Base-by-base conservation (phyloP, 345 rosid genomes). In the Punica granatum region DNA sequence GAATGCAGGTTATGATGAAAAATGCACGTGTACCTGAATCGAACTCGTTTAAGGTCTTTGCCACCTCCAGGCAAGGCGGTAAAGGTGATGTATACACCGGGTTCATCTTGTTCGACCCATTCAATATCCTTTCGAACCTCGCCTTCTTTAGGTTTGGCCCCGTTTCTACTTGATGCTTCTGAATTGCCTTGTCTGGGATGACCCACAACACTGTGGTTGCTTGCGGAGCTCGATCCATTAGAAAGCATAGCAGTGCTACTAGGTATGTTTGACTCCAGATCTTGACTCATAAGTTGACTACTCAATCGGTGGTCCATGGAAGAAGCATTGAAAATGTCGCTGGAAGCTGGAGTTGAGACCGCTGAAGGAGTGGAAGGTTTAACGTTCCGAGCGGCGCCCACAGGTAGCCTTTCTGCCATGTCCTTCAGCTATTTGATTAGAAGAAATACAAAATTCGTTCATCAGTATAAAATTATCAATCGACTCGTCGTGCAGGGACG, bases 101-200 rank as follows among this genome's bases (percentile, higher is more conserved):
- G 94, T 76, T 95, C 97, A 69, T 90, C 96, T 83, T 95, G 98
- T 75, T 95, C 99, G 63, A 95, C 96, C 94, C 98, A 87, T 73
- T 95, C 98, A 73, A 72, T 77, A 31, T 88, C 98, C 72, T 73
- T 76, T 35, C 76, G 86, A n/a, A 78, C 73, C 75, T 89, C 94
- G 64, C 78, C 76, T 72, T 89, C 98, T 75, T 80, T 89, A 23
- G 75, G 62, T 73, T 84, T 81, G 66, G 71, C 82, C 67, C 92
- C 90, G 70, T 74, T 85, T 81, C 86, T 86, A 43, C 76, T 70
- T 46, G 82, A 70, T 68, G 86, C 76, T 74, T 91, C 99, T 30
- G 80, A 48, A 63, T 80, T 83, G 65, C 84, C 80, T 72, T 77
- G 90, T 65, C 80, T 86, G 78, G 68, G 75, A 49, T 81, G 82